phyloP scores from a whole-genome alignment of 2,329 filamentous ascomycete genomes.

The Ambrosiella beaveri region DNA sequence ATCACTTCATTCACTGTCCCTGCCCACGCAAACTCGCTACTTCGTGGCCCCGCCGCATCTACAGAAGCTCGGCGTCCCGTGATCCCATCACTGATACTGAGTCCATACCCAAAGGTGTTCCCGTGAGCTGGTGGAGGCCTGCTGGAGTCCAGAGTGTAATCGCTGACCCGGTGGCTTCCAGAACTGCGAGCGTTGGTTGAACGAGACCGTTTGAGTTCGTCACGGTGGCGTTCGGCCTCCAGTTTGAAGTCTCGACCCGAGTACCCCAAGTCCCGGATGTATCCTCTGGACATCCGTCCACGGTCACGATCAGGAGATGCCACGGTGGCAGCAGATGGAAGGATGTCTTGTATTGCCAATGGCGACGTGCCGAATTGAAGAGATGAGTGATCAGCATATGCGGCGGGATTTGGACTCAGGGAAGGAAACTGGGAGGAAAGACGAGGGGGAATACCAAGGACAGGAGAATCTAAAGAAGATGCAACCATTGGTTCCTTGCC shows the following conservation, averaged over 20 bases:
- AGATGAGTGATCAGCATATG: background rate
- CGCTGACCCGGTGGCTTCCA: background rate
- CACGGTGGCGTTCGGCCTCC: background rate
- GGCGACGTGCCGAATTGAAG: background rate
- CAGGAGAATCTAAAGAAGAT: background rate
- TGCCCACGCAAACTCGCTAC: background rate
- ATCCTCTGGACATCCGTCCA: background rate
- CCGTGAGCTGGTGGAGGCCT: background rate
- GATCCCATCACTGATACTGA: background rate
- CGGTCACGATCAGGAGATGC: too few relatives aligned
- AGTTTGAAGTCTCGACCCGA: background rate
- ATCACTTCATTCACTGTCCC: constrained; percentile 1
- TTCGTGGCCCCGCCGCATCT: background rate
- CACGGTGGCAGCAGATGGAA: background rate
- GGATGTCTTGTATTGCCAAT: background rate
- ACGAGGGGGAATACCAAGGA: background rate
- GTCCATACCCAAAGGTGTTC: background rate
- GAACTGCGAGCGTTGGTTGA: background rate
- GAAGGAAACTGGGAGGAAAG: background rate
- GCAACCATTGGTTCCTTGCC: background rate
- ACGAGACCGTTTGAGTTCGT: constrained; percentile 3
- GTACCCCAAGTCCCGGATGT: background rate
- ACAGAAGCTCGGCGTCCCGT: constrained; percentile 4
- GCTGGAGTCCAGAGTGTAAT: background rate
- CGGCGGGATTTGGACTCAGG: background rate